These are phyloP conservation scores for Citrus glauca DNA, from an alignment of 345 rosid species.

Conservation along the genomic window DNA sequence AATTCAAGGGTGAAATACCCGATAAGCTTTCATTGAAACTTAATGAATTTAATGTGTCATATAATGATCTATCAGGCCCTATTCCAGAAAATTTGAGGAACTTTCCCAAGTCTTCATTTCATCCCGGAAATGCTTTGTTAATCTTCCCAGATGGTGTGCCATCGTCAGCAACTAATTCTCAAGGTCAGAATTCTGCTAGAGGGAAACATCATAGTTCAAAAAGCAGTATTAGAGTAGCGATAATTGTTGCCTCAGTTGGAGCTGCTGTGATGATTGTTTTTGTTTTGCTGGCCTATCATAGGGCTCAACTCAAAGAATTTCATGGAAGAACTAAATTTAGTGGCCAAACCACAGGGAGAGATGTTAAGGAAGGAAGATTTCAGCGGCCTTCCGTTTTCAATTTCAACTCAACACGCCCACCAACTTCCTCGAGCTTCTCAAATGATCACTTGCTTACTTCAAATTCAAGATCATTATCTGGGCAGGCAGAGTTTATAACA, in stretches of 20 bases:
- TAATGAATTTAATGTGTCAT: slow-evolving; percentile 69
- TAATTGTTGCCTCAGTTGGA: slow-evolving; percentile 69
- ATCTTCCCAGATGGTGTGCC: slow-evolving; percentile 26
- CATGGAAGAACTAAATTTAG: slow-evolving; percentile 50
- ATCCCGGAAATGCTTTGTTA: slow-evolving; percentile 67
- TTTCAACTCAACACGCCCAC: slow-evolving; percentile 53
- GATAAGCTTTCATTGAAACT: slow-evolving; percentile 53
- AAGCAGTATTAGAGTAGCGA: slow-evolving; percentile 49
- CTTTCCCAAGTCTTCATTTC: slow-evolving; percentile 56
- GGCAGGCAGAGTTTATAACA: slow-evolving; percentile 43
- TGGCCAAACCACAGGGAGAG: slow-evolving; percentile 41
- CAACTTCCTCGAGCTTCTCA: slow-evolving; percentile 76
- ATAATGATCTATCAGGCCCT: slow-evolving; percentile 64
- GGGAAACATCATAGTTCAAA: slow-evolving; percentile 36
- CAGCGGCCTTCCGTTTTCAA: slow-evolving; percentile 64
- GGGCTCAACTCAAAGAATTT: slow-evolving; percentile 55
- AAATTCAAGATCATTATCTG: slow-evolving; percentile 78
- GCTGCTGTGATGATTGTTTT: slow-evolving; percentile 61
- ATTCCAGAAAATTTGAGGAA: slow-evolving; percentile 53
- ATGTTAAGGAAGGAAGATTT: slow-evolving; percentile 54
- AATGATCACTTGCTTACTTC: slow-evolving; percentile 85
- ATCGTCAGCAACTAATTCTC: slow-evolving; percentile 16
- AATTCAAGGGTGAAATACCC: slow-evolving; percentile 68
- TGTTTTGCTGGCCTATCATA: slow-evolving; percentile 67
- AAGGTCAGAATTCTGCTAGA: neutral